phyloP scores from a whole-genome alignment of 257 asterid genomes.

The Solanum ossicruentum region DNA sequence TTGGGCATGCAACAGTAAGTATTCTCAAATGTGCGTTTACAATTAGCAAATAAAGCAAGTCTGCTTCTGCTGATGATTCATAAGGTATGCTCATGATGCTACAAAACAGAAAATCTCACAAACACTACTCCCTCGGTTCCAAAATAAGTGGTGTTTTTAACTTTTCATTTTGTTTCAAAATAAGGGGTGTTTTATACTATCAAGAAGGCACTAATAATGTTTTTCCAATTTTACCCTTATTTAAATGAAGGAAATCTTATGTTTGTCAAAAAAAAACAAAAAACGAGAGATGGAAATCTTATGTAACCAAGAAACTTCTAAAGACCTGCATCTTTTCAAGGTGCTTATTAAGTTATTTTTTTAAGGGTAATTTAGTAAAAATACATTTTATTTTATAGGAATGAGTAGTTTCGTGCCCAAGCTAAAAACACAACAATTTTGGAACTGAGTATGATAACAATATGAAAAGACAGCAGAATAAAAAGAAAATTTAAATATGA shows the following conservation, averaged over 20 bases:
- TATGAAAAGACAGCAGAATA: not conserved
- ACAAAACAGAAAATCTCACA: not conserved
- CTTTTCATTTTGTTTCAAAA: not conserved
- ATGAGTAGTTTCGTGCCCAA: no score
- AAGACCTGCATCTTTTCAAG: no score
- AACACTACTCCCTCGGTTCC: not conserved
- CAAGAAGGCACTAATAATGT: no score
- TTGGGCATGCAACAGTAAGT: not conserved
- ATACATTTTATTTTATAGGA: no score
- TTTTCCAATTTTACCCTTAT: no score
- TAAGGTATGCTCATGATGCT: constrained; percentile 59
- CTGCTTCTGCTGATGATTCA: constrained; percentile 79
- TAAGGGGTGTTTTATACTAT: not conserved
- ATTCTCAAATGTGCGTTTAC: constrained; percentile 52
- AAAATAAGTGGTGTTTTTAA: not conserved
- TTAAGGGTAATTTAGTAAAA: no score
- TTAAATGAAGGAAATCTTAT: no score
- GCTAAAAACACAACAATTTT: no score
- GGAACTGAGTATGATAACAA: not conserved
- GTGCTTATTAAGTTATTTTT: no score
- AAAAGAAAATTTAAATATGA: not conserved
- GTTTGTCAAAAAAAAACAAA: no score
- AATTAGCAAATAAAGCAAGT: constrained; percentile 56
- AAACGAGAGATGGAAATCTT: no score
- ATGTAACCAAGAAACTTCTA: no score